These are phyloP conservation scores for Penicillium sp. DNA, from an alignment of 2,329 filamentous ascomycete species.

Conservation along the genomic window DNA sequence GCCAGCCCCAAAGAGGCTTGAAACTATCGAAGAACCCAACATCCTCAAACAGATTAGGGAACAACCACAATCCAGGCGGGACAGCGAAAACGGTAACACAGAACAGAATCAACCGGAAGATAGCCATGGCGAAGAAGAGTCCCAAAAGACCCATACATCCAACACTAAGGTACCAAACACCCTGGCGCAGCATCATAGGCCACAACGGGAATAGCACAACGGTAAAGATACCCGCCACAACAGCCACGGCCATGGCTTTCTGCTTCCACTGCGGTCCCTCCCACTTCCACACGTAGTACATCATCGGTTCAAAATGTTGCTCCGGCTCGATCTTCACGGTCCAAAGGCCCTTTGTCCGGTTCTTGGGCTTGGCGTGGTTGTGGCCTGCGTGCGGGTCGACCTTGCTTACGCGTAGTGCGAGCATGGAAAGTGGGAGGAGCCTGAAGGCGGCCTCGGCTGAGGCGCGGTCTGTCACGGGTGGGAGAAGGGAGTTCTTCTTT, in stretches of 20 bases:
- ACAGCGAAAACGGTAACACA: constrained; percentile 82
- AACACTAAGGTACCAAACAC: constrained; percentile 97
- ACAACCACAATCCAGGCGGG: constrained; percentile 93
- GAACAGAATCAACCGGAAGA: constrained; percentile 94
- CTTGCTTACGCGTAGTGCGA: constrained; percentile 87
- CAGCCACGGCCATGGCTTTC: constrained; percentile 84
- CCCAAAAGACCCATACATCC: constrained; percentile 85
- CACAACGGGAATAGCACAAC: constrained; percentile 95
- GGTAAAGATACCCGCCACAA: constrained; percentile 78
- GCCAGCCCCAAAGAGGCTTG: constrained; percentile 95
- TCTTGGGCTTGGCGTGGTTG: constrained; percentile 64
- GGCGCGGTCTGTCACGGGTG: constrained; percentile 81
- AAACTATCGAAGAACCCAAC: constrained; percentile 98
- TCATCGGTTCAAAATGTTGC: constrained; percentile 66
- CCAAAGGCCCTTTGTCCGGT: constrained; percentile 94
- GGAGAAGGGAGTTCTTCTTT: constrained; percentile 85
- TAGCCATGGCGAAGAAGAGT: constrained; percentile 95
- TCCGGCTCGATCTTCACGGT: constrained; percentile 94
- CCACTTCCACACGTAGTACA: constrained; percentile 97
- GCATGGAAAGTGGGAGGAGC: constrained; percentile 87
- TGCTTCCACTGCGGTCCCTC: constrained; percentile 92
- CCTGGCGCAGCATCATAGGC: constrained; percentile 85
- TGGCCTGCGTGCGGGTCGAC: constrained; percentile 75
- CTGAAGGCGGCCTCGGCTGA: constrained; percentile 94
- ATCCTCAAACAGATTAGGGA: constrained; percentile 96